phyloP scores from a whole-genome alignment of 2,329 filamentous ascomycete genomes.

The Ophiostoma montium region DNA sequence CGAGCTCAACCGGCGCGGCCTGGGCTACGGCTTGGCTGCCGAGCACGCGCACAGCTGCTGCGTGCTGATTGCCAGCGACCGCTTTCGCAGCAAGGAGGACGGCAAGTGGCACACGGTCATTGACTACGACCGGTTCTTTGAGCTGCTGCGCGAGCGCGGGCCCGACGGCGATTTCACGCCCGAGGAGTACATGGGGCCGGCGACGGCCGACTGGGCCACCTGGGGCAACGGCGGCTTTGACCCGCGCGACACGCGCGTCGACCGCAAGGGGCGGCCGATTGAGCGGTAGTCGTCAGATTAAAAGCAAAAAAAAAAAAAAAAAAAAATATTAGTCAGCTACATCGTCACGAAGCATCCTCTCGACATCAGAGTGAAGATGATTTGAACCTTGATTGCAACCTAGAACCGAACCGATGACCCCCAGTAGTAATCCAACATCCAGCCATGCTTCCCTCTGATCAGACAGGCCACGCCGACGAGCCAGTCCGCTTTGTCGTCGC shows the following conservation, averaged over 20 bases:
- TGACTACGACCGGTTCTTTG: slow-evolving; percentile 80
- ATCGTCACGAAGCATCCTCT: neutral
- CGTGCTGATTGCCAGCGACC: slow-evolving; percentile 66
- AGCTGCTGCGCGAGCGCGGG: slow-evolving; percentile 57
- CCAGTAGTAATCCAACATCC: neutral
- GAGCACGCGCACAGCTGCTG: slow-evolving; percentile 95
- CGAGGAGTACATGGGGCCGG: slow-evolving; percentile 76
- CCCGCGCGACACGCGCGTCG: slow-evolving; percentile 74
- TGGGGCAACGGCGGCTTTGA: slow-evolving; percentile 95
- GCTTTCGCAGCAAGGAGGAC: slow-evolving; percentile 68
- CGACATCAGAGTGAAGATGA: too few relatives aligned
- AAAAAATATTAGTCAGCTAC: too few relatives aligned
- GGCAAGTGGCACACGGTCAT: slow-evolving; percentile 86
- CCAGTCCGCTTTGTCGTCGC: too few relatives aligned
- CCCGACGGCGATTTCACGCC: slow-evolving; percentile 59
- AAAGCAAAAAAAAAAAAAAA: too few relatives aligned
- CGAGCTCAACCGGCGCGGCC: slow-evolving; percentile 52
- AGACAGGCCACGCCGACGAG: neutral
- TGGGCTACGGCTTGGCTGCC: slow-evolving; percentile 81
- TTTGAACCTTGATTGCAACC: neutral
- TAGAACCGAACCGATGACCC: neutral
- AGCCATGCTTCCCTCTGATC: neutral
- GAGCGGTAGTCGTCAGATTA: too few relatives aligned
- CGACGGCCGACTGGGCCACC: slow-evolving; percentile 84
- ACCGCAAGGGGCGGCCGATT: slow-evolving; percentile 65